Base-by-base conservation (phyloP, 2,329 filamentous ascomycete species). In the Seiridium unicorne region DNA sequence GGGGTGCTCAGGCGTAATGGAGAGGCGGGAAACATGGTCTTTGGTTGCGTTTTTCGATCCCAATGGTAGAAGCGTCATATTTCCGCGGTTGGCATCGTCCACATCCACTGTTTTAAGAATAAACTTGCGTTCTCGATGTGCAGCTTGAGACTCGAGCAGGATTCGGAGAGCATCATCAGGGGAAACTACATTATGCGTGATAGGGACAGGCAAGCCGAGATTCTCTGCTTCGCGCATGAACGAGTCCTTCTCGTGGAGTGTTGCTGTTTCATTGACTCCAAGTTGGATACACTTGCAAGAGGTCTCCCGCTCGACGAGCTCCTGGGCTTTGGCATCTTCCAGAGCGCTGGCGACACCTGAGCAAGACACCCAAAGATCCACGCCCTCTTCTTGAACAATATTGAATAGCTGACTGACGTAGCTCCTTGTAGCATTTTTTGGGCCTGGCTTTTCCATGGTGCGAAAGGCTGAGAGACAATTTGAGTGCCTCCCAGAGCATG, bases 341-440 rank as follows among this genome's bases (percentile, higher is more conserved):
- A 89, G 73, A 0, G 86, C 87, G 0, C 83, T 85, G 1, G 83
- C 80, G 7, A 89, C 85, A n/a, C 86, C 87, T 0, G 89, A 91
- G 66, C 89, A 91, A 26, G 85, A 87, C 3, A 93, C 84, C 89
- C 90, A 93, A 3, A 93, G 73, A 59, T 91, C 84, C 4, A 91
- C 81, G 0, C 80, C 77, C 63, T 93, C 88, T 0, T 74, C 70
- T 5, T 78, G 69, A 46, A 92, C 79, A 34, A 92, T 80, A 7
- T 84, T 73, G 1, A 90, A 70, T 3, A 93, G 71, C 0, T 77
- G 75, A 11, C 79, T 73, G 11, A 84, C 78, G 66, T 93, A 92
- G 1, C 73, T 72, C 18, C 79, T 76, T 4, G 76, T 61, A n/a
- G 63, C 59, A 9, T 59, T 55, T 0, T 57, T 55, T 13, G 26